These are phyloP conservation scores for Deuterostichococcus epilithicus DNA, from an alignment of 139 green algal species.

Conservation along the genomic window DNA sequence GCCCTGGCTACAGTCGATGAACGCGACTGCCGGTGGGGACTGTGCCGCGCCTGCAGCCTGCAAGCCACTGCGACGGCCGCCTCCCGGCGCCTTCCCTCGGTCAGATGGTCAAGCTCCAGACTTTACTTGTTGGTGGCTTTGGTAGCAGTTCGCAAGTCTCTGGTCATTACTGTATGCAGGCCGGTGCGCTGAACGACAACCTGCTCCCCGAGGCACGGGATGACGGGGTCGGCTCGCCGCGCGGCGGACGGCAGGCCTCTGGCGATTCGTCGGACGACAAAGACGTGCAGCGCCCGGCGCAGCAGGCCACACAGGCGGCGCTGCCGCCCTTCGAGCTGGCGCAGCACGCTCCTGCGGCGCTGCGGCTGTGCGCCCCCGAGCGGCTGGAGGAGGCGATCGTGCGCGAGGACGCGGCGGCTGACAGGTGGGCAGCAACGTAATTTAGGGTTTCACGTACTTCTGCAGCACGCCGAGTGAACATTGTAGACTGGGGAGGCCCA, in stretches of 20 bases:
- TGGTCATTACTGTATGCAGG: not conserved
- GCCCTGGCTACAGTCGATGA: no score
- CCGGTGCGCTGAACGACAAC: conserved; percentile 32
- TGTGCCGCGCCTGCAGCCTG: no score
- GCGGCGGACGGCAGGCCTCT: not conserved
- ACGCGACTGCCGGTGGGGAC: no score
- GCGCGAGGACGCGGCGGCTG: not conserved
- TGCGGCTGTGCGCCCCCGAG: not conserved
- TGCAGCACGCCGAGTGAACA: no score
- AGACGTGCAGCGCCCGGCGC: not conserved
- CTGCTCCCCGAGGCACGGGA: conserved; percentile 27
- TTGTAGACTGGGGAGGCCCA: no score
- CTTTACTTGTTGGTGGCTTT: no score
- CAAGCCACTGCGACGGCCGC: no score
- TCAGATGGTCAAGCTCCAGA: no score
- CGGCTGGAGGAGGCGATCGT: not conserved
- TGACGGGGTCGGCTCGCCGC: not conserved
- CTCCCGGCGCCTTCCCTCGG: no score
- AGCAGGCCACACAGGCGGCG: not conserved
- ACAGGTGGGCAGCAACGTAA: not conserved
- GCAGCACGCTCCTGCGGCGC: not conserved
- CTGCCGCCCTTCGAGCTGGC: not conserved
- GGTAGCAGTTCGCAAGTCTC: no score
- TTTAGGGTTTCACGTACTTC: not conserved
- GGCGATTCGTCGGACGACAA: not conserved